Conservation (phyloP, 176 grass and related monocot species). For the Triticum aestivum region DNA sequence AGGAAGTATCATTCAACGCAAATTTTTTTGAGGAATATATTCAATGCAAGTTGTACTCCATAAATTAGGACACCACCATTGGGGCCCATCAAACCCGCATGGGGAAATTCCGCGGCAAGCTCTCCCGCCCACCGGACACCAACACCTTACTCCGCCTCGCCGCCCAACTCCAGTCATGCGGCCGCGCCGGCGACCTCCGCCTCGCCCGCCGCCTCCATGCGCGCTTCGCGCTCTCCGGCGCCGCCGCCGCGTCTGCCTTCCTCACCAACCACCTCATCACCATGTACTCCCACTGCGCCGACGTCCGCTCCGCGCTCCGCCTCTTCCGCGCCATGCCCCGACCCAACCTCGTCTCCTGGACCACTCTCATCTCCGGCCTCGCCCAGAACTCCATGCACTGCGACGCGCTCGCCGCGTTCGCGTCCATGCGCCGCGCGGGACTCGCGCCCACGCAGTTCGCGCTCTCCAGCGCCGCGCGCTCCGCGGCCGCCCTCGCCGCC, state of each 20-base stretch:
- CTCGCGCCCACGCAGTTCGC: conserved; percentile 51
- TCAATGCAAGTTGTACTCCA: no score
- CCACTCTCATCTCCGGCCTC: conserved; percentile 51
- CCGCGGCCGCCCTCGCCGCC: conserved; percentile 32
- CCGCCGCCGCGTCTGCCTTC: conserved; percentile 42
- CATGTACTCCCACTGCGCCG: conserved; percentile 60
- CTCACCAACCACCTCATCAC: conserved; percentile 74
- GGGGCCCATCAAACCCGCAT: background rate
- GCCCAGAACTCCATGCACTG: conserved; percentile 33
- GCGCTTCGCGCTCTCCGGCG: conserved; percentile 36
- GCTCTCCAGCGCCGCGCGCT: conserved; percentile 55
- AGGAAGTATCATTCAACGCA: no score
- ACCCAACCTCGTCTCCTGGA: conserved; percentile 60
- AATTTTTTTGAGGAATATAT: no score
- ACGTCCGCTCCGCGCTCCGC: conserved; percentile 40
- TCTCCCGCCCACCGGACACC: conserved; percentile 22
- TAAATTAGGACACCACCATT: background rate
- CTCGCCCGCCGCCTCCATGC: conserved; percentile 46
- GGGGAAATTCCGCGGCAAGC: conserved; percentile 1
- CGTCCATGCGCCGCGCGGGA: conserved; percentile 39
- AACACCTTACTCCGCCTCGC: conserved; percentile 23
- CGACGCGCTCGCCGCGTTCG: conserved; percentile 50
- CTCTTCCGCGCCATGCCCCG: conserved; percentile 45
- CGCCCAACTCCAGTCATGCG: conserved; percentile 50
- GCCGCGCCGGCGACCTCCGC: conserved; percentile 34